Conservation (phyloP, 345 rosid species). For the Citrus medica region DNA sequence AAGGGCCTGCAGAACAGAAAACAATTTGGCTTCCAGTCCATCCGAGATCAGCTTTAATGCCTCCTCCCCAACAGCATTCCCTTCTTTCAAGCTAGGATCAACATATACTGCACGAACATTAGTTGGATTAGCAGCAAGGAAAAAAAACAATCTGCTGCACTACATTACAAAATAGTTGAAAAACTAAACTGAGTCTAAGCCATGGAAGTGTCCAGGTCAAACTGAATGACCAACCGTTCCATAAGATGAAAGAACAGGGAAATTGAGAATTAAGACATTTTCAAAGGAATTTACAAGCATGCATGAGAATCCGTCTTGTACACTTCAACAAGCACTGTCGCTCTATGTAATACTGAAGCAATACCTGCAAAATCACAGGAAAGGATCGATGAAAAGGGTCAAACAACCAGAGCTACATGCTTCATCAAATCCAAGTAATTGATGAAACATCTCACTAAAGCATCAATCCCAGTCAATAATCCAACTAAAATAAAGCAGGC, state of each 20-base stretch:
- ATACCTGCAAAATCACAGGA: slow-evolving; percentile 43
- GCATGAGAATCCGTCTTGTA: slow-evolving; percentile 64
- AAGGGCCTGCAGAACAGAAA: slow-evolving; percentile 54
- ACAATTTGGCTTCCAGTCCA: slow-evolving; percentile 71
- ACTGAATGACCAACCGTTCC: neutral
- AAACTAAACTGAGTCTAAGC: neutral
- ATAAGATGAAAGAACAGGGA: neutral
- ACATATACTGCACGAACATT: slow-evolving; percentile 53
- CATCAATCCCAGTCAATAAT: neutral
- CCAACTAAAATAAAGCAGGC: neutral
- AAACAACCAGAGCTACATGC: neutral
- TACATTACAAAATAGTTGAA: neutral
- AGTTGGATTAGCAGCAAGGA: neutral
- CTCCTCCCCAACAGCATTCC: slow-evolving; percentile 39
- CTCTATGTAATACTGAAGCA: slow-evolving; percentile 80
- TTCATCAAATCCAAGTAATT: neutral
- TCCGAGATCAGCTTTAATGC: slow-evolving; percentile 66
- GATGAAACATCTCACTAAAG: neutral
- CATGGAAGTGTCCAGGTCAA: neutral
- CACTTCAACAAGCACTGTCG: slow-evolving; percentile 96
- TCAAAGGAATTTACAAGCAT: slow-evolving; percentile 57
- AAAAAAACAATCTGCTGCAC: neutral
- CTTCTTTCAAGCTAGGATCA: slow-evolving; percentile 43
- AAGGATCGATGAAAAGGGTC: slow-evolving; percentile 5
- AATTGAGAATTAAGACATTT: neutral